Evolutionary conservation across 306 rosid species (phyloP).

Genomic region (Castanea mollissima): DNA sequence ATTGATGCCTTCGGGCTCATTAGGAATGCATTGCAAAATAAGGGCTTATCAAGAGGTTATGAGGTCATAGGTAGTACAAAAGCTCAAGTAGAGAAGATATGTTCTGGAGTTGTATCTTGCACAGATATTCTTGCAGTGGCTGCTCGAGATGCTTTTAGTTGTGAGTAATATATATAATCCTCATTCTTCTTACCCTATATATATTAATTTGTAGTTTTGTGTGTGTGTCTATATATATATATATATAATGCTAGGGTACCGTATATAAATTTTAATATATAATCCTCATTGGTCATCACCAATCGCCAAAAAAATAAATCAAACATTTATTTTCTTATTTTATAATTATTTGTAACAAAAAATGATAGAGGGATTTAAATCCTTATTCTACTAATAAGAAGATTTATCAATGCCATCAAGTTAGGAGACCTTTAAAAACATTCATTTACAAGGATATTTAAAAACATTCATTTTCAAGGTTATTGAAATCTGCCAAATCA

Average conservation of each 20-base stretch:
- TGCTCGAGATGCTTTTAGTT: slow-evolving; percentile 64
- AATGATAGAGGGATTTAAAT: too few species aligned
- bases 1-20: too few species aligned
- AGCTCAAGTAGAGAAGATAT: slow-evolving; percentile 45
- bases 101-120: slow-evolving; percentile 56
- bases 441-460: too few species aligned
- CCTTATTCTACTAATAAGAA: too few species aligned
- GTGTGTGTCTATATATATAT: not conserved
- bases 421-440: too few species aligned
- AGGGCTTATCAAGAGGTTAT: slow-evolving; percentile 34
- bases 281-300: not conserved
- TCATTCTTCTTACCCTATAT: not conserved
- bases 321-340: too few species aligned
- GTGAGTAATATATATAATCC: slow-evolving; percentile 13
- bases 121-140: slow-evolving; percentile 50
- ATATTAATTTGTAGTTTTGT: not conserved
- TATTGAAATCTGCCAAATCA: too few species aligned
- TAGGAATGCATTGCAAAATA: slow-evolving; percentile 20
- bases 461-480: too few species aligned
- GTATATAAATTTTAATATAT: not conserved
- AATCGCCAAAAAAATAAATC: too few species aligned
- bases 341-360: too few species aligned
- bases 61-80: slow-evolving; percentile 51
- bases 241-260: not conserved
- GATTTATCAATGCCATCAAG: not conserved